Evolutionary conservation across 345 rosid species (phyloP).

Genomic region (Rubroshorea leprosula): DNA sequence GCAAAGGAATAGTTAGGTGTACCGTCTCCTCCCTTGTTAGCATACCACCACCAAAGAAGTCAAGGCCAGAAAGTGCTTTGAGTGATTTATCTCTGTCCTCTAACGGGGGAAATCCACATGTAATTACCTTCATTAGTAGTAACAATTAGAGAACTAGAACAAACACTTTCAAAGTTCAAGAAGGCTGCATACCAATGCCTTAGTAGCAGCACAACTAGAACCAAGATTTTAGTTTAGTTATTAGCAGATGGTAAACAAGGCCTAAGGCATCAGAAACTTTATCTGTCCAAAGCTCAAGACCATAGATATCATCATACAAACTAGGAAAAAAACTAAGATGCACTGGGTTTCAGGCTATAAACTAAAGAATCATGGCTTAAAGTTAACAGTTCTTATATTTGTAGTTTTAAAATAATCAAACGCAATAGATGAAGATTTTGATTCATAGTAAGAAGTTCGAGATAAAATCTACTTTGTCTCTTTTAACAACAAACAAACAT

Average conservation of each 20-base stretch:
- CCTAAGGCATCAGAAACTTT: no score
- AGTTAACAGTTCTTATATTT: no score
- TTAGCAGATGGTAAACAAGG: background rate
- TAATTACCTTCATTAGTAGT: conserved; percentile 47
- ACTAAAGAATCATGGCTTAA: background rate
- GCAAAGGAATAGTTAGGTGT: conserved; percentile 28
- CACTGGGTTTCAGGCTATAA: background rate
- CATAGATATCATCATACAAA: no score
- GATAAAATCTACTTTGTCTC: background rate
- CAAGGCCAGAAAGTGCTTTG: conserved; percentile 56
- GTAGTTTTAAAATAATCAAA: background rate
- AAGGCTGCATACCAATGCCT: background rate
- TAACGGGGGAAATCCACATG: conserved; percentile 92
- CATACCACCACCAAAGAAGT: conserved; percentile 81
- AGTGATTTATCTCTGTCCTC: conserved; percentile 80
- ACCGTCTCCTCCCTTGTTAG: conserved; percentile 78
- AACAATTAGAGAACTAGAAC: conserved; percentile 7
- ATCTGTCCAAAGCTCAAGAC: no score
- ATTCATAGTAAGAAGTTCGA: background rate
- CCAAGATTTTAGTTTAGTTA: background rate
- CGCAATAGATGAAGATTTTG: background rate
- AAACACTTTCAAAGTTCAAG: background rate
- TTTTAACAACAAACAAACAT: no score
- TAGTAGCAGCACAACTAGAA: background rate
- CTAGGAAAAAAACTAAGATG: no score